Percentiles rank a stretch among this genome's conserved stretches.
Evolutionary conservation across 129 eudicot genomes (phyloP).

Genomic region (Ambrosia artemisiifolia): DNA sequence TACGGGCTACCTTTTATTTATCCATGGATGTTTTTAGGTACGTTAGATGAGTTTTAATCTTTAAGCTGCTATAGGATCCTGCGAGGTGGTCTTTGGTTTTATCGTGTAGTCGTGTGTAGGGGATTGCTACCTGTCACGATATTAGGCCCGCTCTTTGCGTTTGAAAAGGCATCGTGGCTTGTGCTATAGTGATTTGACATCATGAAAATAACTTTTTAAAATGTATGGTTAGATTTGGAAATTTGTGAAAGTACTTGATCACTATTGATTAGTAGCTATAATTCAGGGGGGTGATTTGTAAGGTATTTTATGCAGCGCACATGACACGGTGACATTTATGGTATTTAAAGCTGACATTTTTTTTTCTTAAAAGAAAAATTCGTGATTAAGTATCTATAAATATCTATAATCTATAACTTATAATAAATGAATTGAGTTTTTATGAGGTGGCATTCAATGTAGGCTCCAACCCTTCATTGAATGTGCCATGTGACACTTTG

Average conservation of each 20-base stretch:
- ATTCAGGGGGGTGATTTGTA: neutral
- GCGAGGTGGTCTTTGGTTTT: neutral
- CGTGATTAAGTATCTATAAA: too few species aligned
- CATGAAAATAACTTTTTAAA: conserved; percentile 1
- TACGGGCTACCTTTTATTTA: neutral
- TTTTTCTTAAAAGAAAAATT: too few species aligned
- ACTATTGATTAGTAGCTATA: neutral
- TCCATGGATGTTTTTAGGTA: neutral
- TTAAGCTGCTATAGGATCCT: neutral
- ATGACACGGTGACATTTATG: neutral
- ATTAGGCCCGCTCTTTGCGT: conserved; percentile 32
- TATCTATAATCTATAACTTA: too few species aligned
- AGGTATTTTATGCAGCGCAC: neutral
- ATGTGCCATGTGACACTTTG: too few species aligned
- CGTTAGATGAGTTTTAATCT: conserved; percentile 23
- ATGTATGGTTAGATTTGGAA: neutral
- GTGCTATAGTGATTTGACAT: neutral
- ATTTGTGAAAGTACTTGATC: neutral
- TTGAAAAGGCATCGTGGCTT: conserved; percentile 23
- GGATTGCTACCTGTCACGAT: conserved; percentile 15
- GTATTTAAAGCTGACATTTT: too few species aligned
- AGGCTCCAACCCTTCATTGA: too few species aligned
- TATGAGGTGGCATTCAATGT: too few species aligned
- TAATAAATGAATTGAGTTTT: too few species aligned
- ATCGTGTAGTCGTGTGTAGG: conserved; percentile 8